A percentile compares a stretch with the other conserved stretches of the same genome.
Evolutionary conservation across 1,284 basidiomycete species (phyloP).

Genomic region (Veloporphyrellus conicus): DNA sequence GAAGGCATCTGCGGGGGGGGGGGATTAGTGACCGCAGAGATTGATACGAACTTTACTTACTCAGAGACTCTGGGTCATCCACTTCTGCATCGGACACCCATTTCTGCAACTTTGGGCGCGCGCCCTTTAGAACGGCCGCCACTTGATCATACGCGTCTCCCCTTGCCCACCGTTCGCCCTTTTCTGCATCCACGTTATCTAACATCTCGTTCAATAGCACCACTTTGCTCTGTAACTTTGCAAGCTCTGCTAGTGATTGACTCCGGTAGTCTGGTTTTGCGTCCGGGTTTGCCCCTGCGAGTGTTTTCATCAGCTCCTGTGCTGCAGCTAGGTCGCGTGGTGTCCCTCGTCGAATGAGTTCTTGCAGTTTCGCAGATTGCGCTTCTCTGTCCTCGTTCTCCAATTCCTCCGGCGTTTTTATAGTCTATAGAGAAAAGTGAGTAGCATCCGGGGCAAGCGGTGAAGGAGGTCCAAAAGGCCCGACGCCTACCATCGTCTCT

Average conservation of each 20-base stretch:
- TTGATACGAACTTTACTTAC: conserved; percentile 40
- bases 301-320: conserved; percentile 95
- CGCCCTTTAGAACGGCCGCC: conserved; percentile 73
- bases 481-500: conserved; percentile 45
- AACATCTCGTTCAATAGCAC: conserved; percentile 95
- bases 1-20: conserved; percentile 66
- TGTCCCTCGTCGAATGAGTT: conserved; percentile 93
- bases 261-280: conserved; percentile 89
- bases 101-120: conserved; percentile 93
- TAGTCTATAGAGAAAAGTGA: conserved; percentile 49
- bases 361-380: conserved; percentile 96
- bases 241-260: conserved; percentile 86
- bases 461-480: background rate
- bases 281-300: conserved; percentile 94
- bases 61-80: conserved; percentile 80
- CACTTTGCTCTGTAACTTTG: conserved; percentile 92
- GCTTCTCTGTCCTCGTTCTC: conserved; percentile 95
- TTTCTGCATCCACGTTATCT: conserved; percentile 76
- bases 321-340: conserved; percentile 93
- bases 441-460: conserved; percentile 1
- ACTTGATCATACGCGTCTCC: conserved; percentile 99
- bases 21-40: conserved; percentile 5
- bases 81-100: conserved; percentile 94
- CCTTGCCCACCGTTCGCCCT: conserved; percentile 71
- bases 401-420: conserved; percentile 94